These are phyloP conservation scores for Fomitopsis pinicola DNA, from an alignment of 1,284 basidiomycete species.

Conservation along the genomic window DNA sequence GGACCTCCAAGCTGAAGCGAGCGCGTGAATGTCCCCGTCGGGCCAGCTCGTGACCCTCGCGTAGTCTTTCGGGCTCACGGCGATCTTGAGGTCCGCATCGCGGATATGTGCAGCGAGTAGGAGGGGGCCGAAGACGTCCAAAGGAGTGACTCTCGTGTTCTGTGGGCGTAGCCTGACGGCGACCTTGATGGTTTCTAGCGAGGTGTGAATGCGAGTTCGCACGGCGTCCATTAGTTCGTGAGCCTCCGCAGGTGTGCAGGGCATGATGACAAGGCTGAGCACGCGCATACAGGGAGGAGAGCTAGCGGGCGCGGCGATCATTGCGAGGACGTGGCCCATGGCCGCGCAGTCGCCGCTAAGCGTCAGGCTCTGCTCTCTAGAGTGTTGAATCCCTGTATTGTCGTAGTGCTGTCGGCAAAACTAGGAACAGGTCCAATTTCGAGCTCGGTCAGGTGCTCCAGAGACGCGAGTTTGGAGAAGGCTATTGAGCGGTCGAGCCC, in stretches of 20 bases:
- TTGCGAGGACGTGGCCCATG: neutral
- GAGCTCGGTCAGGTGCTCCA: neutral
- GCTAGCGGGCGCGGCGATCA: neutral
- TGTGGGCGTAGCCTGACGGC: no score
- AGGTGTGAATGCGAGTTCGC: no score
- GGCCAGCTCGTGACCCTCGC: neutral
- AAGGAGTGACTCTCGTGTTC: no score
- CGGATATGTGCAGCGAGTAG: no score
- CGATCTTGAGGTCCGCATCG: no score
- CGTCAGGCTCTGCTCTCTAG: neutral
- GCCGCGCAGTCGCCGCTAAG: neutral
- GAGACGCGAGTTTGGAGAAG: neutral
- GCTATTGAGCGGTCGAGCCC: neutral
- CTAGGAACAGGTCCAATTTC: neutral
- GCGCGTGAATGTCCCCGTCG: neutral
- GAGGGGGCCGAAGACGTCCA: no score
- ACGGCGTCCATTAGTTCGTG: neutral
- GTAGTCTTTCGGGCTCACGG: no score
- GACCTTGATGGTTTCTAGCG: no score
- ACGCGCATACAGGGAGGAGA: neutral
- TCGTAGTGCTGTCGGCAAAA: no score
- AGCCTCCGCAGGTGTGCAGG: neutral
- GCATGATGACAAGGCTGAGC: neutral
- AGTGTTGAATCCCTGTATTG: neutral
- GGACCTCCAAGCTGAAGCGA: neutral